phyloP scores from a whole-genome alignment of 2,329 filamentous ascomycete species.

The Alternaria novae-zelandiae region DNA sequence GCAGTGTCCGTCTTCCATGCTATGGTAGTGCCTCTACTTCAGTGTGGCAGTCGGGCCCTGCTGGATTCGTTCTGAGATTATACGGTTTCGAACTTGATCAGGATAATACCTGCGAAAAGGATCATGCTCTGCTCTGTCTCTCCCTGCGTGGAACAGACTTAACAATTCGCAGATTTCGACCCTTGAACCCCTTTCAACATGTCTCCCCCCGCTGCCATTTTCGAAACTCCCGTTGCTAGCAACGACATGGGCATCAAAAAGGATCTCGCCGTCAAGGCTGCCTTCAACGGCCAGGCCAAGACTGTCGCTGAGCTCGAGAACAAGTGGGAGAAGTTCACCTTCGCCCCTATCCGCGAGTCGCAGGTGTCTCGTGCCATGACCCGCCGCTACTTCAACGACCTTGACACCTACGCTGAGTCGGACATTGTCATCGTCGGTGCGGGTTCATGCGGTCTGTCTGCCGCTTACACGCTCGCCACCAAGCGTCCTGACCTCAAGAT shows the following conservation, averaged over 20 bases:
- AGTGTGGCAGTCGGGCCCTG: neutral
- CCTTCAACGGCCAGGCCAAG: conserved; percentile 56
- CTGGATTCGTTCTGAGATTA: conserved; percentile 75
- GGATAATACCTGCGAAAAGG: conserved; percentile 99
- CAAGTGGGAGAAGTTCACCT: conserved; percentile 83
- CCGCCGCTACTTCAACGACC: conserved; percentile 87
- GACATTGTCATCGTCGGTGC: conserved; percentile 94
- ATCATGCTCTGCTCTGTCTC: conserved; percentile 78
- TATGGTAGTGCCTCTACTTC: conserved; percentile 1
- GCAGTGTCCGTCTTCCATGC: conserved; percentile 2
- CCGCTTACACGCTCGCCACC: conserved; percentile 83
- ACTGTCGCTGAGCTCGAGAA: conserved; percentile 70
- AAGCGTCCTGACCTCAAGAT: conserved; percentile 89
- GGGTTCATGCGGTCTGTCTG: conserved; percentile 83
- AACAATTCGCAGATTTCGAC: conserved; percentile 41
- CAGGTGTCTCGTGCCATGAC: conserved; percentile 95
- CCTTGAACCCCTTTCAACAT: conserved; percentile 56
- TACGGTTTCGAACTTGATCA: conserved; percentile 95
- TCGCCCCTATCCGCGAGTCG: conserved; percentile 86
- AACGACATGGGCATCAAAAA: conserved; percentile 42
- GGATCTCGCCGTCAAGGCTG: conserved; percentile 56
- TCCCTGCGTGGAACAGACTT: conserved; percentile 33
- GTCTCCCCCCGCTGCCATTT: conserved; percentile 76
- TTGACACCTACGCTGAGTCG: conserved; percentile 87
- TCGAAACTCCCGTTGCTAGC: conserved; percentile 53